Evolutionary conservation across 257 asterid species (phyloP), one percentile per base, ranked within the genome.

Genomic region (Solanum tacnaense): DNA sequence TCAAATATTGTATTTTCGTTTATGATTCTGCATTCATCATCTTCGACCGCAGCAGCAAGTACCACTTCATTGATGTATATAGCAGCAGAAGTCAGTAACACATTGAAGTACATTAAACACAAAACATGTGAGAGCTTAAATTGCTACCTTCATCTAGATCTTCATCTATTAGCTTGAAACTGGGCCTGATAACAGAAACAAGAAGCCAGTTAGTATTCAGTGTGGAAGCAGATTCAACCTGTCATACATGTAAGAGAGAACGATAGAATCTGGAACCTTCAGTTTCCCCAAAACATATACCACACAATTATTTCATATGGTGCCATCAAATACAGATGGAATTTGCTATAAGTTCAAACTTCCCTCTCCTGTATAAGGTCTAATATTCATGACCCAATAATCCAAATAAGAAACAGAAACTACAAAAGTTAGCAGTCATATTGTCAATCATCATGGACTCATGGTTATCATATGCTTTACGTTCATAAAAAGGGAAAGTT

Each of bases 101-200:
- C 88, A 81, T 84, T 67, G 84, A 86, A 87, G 86, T 74, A 86
- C 32, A 86, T 87, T 86, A 84, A 85, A 83, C 85, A 86, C 67
- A 75, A 52, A 52, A 31, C n/a, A 65, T 84, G 89, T 86, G 83
- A 70, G 58, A 71, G 58, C 60, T 39, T 83, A 78, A 36, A 32
- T 84, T 10, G 74, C 90, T 93, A 95, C 98, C 98, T 87, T 90
- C 93, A 46, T 94, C 98, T 6, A 82, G 88, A 7, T 96, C 98
- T 84, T 95, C 98, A 34, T 92, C 97, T 86, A 95, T 85, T 82
- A 96, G 98, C 41, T 93, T 92, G 95, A 96, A 96, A 92, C 95
- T 94, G 89, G 99, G 98, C 97, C 98, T 96, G 92, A 73, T 87
- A 86, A 90, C 29, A 87, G 87, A 88, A 93, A 82, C 73, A 70